Evolutionary conservation across 768 basidiomycete species (phyloP), one percentile per base, ranked within the genome.

Genomic region (Auricularia sp.): DNA sequence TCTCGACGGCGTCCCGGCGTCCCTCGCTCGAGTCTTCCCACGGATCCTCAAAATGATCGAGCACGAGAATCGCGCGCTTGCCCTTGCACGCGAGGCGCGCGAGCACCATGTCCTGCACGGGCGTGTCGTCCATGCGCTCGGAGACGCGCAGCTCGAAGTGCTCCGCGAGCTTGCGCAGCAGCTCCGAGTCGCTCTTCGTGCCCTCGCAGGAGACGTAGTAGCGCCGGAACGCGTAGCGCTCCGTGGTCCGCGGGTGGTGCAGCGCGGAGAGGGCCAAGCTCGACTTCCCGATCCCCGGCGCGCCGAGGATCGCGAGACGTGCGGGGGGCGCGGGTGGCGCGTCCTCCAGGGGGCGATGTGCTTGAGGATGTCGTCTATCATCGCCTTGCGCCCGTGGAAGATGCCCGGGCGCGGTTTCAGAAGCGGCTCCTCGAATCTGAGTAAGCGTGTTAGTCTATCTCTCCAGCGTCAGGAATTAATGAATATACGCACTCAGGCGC

Each of bases 241-340:
- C 56, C 21, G 8, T 23, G 29, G 56, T 59, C 29, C 56, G 56
- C 56, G 56, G 7, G 56, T 59, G 23, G 56, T 59, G 56, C 56
- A 59, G 34, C 56, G 23, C 56, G 56, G 56, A 12, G 29, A 59
- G 56, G 56, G 56, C 56, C 56, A 59, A 59, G 56, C 56, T 59
- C 56, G 56, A 59, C 56, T 59, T 59, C 29, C 56, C 56, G 29
- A 59, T 59, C 12, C 56, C 56, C 34, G 56, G 56, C 29, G 56
- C 56, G 23, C 56, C 56, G 56, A 59, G 56, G 23, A 59, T 34
- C 16, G 39, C 61, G 14, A 33, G 18, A 10, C 56, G 56, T 14
- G 34, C 56, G 56, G 56, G 7, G 56, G 23, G 10, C 12, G 56
- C 4, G n/a, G 16, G 10, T 10, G 34, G 56, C 56, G 6, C 29